phyloP scores from a whole-genome alignment of 345 rosid genomes.

The Lepidium africanum region DNA sequence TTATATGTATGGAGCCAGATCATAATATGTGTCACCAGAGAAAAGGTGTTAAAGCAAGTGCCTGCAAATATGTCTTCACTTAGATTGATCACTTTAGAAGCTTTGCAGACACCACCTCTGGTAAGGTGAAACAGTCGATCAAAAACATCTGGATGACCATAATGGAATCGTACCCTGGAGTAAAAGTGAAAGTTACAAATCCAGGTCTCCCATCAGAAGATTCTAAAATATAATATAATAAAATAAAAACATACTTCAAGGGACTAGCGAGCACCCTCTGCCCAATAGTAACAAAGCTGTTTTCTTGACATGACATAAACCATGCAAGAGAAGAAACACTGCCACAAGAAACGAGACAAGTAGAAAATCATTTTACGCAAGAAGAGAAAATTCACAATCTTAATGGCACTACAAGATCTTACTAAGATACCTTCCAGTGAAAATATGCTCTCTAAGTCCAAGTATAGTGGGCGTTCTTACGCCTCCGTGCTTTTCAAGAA shows the following conservation, averaged over 20 bases:
- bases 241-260: slow-evolving; percentile 35
- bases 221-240: slow-evolving; percentile 31
- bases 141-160: slow-evolving; percentile 94
- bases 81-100: slow-evolving; percentile 77
- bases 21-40: not conserved
- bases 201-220: not conserved
- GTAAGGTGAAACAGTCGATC: slow-evolving; percentile 87
- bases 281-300: slow-evolving; percentile 76
- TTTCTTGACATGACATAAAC: slow-evolving; percentile 88
- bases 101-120: slow-evolving; percentile 91
- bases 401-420: not conserved
- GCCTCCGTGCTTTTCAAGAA: slow-evolving; percentile 56
- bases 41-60: slow-evolving; percentile 23
- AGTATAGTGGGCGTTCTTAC: slow-evolving; percentile 65
- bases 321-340: slow-evolving; percentile 90
- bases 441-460: slow-evolving; percentile 76
- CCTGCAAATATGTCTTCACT: slow-evolving; percentile 92
- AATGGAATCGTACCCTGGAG: slow-evolving; percentile 82
- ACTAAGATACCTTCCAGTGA: slow-evolving; percentile 62
- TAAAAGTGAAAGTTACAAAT: not conserved
- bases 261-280: slow-evolving; percentile 76
- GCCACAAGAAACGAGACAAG: slow-evolving; percentile 29
- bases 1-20: not conserved
- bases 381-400: slow-evolving; percentile 24
- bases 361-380: not conserved